Evolutionary conservation across 345 rosid species (phyloP), one percentile per base, ranked within the genome.

Genomic region (Arabidopsis suecica): DNA sequence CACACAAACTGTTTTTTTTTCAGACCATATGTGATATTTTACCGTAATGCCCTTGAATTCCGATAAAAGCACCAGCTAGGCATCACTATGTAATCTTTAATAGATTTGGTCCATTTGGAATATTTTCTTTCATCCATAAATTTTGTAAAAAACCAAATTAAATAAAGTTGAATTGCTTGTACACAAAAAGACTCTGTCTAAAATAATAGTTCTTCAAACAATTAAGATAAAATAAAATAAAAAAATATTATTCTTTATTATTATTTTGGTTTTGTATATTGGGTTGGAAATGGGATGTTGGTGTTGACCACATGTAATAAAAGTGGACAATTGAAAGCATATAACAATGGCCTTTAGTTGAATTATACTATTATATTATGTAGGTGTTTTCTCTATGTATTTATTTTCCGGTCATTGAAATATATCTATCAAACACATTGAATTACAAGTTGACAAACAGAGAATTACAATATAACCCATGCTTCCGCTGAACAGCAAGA

Each of bases 31-130:
- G 0, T 0, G 0, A 20, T 33, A 37, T 28, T 37, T 20, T 16
- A 63, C 76, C 0, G 1, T 63, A 54, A 0, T 56, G 0, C 38
- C 80, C 80, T 70, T 62, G 3, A 1, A 7, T n/a, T 61, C 62
- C 41, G 47, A 20, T 50, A 40, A 38, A 38, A 67, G 64, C 58
- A 18, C 66, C 67, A 74, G 73, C 78, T 74, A 66, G 42, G 48
- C 36, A 37, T 58, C 72, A 74, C 78, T 65, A 55, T 40, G 63
- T 28, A 68, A 28, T 68, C 72, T 25, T 54, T 7, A 41, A 41
- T 41, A 23, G 25, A 56, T 55, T 65, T 10, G 61, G 22, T 56
- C 20, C 20, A 14, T 56, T 62, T 25, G 18, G 14, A 2, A 28
- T n/a, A 9, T 9, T 10, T 18, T 65, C 2, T 7, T 10, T 10